Conservation (phyloP, 495 filamentous ascomycete genomes). For the Talaromyces stipitatus region DNA sequence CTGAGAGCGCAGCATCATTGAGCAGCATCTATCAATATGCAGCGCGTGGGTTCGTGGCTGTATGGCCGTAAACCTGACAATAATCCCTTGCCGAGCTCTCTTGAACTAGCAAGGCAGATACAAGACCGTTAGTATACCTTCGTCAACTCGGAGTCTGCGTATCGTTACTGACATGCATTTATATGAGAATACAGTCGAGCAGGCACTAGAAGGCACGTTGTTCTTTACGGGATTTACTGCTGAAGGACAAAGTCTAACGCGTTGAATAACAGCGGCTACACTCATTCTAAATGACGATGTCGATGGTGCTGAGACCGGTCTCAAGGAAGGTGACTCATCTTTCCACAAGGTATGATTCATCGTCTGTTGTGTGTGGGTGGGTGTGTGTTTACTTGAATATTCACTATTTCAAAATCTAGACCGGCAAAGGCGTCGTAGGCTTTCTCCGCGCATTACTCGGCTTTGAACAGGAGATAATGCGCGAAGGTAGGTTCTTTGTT, state of each 20-base stretch:
- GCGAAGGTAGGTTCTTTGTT: constrained; percentile 47
- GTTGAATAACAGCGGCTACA: constrained; percentile 33
- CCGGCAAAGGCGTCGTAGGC: constrained; percentile 71
- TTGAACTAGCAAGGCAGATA: constrained; percentile 51
- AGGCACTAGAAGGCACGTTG: constrained; percentile 52
- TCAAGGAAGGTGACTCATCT: constrained; percentile 70
- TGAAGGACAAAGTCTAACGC: neutral
- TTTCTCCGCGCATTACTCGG: constrained; percentile 85
- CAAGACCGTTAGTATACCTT: constrained; percentile 44
- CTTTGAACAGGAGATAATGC: constrained; percentile 93
- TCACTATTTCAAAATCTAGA: constrained; percentile 27
- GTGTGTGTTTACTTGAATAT: no score
- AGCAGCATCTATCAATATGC: constrained; percentile 18
- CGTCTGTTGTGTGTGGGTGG: neutral
- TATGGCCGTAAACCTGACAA: constrained; percentile 44
- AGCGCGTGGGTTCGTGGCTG: constrained; percentile 48
- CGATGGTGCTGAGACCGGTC: constrained; percentile 67
- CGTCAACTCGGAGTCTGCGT: neutral
- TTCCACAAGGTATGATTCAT: constrained; percentile 63
- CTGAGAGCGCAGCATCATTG: neutral
- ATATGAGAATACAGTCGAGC: constrained; percentile 41
- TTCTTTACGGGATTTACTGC: neutral
- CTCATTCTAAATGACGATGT: constrained; percentile 93
- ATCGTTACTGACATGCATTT: constrained; percentile 2
- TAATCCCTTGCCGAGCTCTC: constrained; percentile 46